Percentiles rank a stretch among this genome's conserved stretches.
Evolutionary conservation across 805 yeast genomes (phyloP).

Genomic region (Nakazawaea anatomiae): DNA sequence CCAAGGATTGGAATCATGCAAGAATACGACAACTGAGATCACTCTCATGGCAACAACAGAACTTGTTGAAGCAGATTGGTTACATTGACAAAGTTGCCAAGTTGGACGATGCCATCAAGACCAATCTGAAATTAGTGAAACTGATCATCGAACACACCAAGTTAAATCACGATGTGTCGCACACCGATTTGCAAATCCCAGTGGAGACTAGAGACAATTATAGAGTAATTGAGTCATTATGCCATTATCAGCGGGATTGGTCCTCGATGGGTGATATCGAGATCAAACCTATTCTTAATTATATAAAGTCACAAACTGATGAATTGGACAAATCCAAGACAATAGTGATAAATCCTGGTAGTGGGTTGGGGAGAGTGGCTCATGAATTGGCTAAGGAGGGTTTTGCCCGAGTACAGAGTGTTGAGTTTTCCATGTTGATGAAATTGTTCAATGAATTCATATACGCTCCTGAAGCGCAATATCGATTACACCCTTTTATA

Average conservation of each 20-base stretch:
- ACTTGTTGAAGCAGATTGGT: slow-evolving; percentile 43
- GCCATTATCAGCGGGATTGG: slow-evolving; percentile 84
- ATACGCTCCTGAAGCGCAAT: slow-evolving; percentile 25
- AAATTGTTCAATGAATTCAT: slow-evolving; percentile 58
- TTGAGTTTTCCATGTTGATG: slow-evolving; percentile 78
- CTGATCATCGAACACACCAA: slow-evolving; percentile 36
- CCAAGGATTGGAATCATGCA: slow-evolving; percentile 38
- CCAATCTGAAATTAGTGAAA: slow-evolving; percentile 43
- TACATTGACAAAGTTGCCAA: slow-evolving; percentile 45
- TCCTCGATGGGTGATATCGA: slow-evolving; percentile 40
- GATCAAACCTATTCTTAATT: slow-evolving; percentile 46
- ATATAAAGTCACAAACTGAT: slow-evolving; percentile 37
- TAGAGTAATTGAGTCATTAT: slow-evolving; percentile 60
- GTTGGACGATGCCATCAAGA: slow-evolving; percentile 40
- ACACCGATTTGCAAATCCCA: slow-evolving; percentile 37
- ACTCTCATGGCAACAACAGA: slow-evolving; percentile 48
- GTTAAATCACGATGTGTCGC: slow-evolving; percentile 28
- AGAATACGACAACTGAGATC: slow-evolving; percentile 22
- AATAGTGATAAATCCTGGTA: slow-evolving; percentile 73
- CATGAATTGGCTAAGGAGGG: slow-evolving; percentile 46
- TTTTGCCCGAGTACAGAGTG: slow-evolving; percentile 53
- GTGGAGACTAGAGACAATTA: slow-evolving; percentile 22
- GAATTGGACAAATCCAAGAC: slow-evolving; percentile 29
- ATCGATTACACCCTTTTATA: slow-evolving; percentile 41
- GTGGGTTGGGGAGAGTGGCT: slow-evolving; percentile 79